A percentile compares a stretch with the other conserved stretches of the same genome.
Conservation (phyloP, 2,329 filamentous ascomycete species). For the Paracoccidioides brasiliensis region DNA sequence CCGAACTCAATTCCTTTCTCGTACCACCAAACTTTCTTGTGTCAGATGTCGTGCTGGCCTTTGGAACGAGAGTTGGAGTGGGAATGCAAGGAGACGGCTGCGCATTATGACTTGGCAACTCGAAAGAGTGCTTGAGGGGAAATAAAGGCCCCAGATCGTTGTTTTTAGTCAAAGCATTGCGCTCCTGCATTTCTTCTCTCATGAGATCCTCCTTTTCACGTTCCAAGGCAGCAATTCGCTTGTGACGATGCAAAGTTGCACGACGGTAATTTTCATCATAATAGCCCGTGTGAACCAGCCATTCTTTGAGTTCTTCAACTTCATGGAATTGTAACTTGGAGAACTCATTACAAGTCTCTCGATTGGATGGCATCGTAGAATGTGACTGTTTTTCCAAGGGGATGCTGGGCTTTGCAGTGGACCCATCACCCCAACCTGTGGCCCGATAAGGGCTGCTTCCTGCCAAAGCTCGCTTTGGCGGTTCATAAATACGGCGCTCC, state of each 20-base stretch:
- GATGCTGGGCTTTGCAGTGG: background rate
- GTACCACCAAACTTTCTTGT: background rate
- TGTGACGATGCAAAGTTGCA: constrained; percentile 11
- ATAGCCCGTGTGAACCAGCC: constrained; percentile 24
- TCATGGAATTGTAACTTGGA: constrained; percentile 5
- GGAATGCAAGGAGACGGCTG: constrained; percentile 1
- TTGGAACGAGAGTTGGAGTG: background rate
- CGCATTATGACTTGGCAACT: background rate
- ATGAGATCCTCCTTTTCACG: constrained; percentile 15
- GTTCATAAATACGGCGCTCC: constrained; percentile 10
- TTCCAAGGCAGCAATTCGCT: constrained; percentile 21
- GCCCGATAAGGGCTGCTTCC: background rate
- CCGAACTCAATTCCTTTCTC: background rate
- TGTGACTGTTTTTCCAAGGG: background rate
- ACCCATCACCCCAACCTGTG: background rate
- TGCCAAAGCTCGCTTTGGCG: constrained; percentile 1
- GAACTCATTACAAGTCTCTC: constrained; percentile 9
- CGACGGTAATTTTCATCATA: constrained; percentile 22
- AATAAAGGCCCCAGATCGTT: background rate
- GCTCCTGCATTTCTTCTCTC: constrained; percentile 10
- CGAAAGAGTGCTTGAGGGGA: background rate
- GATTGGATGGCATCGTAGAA: background rate
- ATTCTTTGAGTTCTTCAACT: constrained; percentile 21
- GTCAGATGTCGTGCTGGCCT: background rate
- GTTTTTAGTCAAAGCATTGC: constrained; percentile 5